These are phyloP conservation scores for Fusarium paranaense DNA, from an alignment of 2,329 filamentous ascomycete species.

Conservation along the genomic window DNA sequence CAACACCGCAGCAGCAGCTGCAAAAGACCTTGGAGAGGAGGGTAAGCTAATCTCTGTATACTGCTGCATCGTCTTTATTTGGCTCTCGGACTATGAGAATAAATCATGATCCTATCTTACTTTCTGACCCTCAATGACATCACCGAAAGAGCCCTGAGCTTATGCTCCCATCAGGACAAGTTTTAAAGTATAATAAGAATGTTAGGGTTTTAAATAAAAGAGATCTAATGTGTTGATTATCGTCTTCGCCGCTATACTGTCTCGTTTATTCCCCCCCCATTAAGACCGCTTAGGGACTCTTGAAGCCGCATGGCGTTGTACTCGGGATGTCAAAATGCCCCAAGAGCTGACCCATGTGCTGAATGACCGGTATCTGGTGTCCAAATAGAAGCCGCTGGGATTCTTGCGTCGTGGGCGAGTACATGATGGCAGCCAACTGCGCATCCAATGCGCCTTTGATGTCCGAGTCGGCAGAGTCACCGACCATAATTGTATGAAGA, in stretches of 20 bases:
- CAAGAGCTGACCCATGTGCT: background rate
- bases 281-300: background rate
- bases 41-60: too few species aligned
- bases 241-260: background rate
- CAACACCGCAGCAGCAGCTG: too few species aligned
- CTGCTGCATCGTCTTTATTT: too few species aligned
- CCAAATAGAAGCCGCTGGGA: background rate
- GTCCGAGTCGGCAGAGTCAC: conserved; percentile 10
- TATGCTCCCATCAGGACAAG: too few species aligned
- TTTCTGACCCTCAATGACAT: too few species aligned
- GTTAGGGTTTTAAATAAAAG: background rate
- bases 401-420: background rate
- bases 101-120: too few species aligned
- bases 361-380: background rate
- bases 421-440: conserved; percentile 2
- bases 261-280: background rate
- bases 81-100: too few species aligned
- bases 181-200: background rate
- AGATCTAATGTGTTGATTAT: background rate
- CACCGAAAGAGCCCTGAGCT: too few species aligned
- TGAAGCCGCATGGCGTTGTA: background rate
- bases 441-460: conserved; percentile 15
- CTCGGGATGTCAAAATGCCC: background rate
- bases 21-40: too few species aligned
- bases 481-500: conserved; percentile 5